Conservation (phyloP, 306 rosid species). For the Alnus glutinosa region DNA sequence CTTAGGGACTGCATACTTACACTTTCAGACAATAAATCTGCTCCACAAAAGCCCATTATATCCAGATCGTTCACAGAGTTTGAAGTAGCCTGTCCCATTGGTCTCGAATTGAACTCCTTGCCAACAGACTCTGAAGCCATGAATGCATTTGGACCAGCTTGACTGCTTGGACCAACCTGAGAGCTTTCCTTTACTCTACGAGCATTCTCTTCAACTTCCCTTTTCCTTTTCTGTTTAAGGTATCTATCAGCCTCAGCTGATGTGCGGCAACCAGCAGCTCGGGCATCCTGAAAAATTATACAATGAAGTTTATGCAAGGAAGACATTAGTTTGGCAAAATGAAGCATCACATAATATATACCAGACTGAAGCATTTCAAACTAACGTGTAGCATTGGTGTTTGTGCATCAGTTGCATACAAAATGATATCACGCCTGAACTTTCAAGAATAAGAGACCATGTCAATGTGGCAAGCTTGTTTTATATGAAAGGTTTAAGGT, state of each 20-base stretch:
- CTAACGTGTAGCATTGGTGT: not conserved
- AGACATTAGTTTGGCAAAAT: not conserved
- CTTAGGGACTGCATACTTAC: slow-evolving; percentile 50
- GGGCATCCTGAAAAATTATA: slow-evolving; percentile 73
- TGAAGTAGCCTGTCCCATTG: slow-evolving; percentile 58
- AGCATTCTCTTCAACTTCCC: slow-evolving; percentile 67
- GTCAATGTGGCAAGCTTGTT: not conserved
- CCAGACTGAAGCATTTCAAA: slow-evolving; percentile 9
- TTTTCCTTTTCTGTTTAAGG: slow-evolving; percentile 57
- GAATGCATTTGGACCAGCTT: slow-evolving; percentile 60
- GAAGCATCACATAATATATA: not conserved
- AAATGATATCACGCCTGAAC: not conserved
- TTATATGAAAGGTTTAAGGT: not conserved
- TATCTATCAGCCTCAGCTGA: slow-evolving; percentile 72
- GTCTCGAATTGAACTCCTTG: slow-evolving; percentile 63
- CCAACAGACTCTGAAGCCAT: slow-evolving; percentile 55
- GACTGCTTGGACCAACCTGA: slow-evolving; percentile 66
- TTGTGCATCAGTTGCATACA: not conserved
- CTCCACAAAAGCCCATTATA: slow-evolving; percentile 59
- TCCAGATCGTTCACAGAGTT: slow-evolving; percentile 62
- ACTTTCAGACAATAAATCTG: slow-evolving; percentile 80
- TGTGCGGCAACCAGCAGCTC: slow-evolving; percentile 75
- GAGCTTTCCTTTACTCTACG: slow-evolving; percentile 57
- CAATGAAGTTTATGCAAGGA: not conserved
- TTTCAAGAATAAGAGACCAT: not conserved